Evolutionary conservation across 768 basidiomycete genomes (phyloP), one percentile per base, ranked within the genome.

Genomic region (Lactarius pseudohatsudake): DNA sequence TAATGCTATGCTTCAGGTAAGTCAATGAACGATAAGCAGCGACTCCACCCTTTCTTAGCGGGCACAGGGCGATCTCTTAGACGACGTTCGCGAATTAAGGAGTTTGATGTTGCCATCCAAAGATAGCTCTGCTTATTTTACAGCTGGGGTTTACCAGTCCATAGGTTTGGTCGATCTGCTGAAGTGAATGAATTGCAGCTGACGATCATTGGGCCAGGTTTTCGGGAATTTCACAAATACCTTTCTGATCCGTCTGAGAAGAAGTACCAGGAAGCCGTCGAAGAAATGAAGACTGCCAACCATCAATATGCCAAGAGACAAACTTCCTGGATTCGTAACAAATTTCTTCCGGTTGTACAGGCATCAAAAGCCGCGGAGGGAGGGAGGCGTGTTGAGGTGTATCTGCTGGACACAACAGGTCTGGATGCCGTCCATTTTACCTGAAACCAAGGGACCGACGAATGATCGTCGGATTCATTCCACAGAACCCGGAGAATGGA

Each of bases 241-340:
- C 78, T 94, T 32, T 77, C 78, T n/a, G 75, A 80, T 15, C 71
- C 81, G 10, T 73, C 81, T 50, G 70, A 60, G 73, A 79, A 67
- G 70, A 77, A 59, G 73, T 77, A 15, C 90, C 65, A 76, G 4
- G 77, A 78, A 16, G 90, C 90, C 0, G 77, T 91, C 8, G 87
- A 90, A 53, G 82, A 82, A 10, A 96, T 95, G 88, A 97, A 98
- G 75, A 76, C 83, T 0, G 88, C 90, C 0, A 99, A 96, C 9
- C 81, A 90, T 26, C 90, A 94, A 76, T 99, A 98, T 74, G 93
- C 97, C 0, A 93, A 91, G 74, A 81, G 89, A 45, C 97, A 99
- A 75, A 81, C 96, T 50, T 86, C 89, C 41, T 99, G 97, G 97
- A 88, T 98, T 57, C 82, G 86, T 45, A 93, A 93, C 74, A 96